phyloP scores from a whole-genome alignment of 2,329 filamentous ascomycete species.

The Fusarium pseudocircinatum region DNA sequence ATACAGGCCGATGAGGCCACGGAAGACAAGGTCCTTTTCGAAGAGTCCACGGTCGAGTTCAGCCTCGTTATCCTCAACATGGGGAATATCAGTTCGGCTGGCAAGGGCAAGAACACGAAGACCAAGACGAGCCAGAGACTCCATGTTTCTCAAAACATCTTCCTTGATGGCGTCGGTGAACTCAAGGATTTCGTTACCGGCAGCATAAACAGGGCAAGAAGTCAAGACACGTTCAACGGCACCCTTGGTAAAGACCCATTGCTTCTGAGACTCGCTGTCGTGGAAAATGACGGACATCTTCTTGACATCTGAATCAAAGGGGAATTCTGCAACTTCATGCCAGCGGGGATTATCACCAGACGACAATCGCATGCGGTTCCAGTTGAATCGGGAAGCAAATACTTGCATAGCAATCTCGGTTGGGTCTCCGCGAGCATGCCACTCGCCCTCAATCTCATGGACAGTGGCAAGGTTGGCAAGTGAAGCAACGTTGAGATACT shows the following conservation, averaged over 20 bases:
- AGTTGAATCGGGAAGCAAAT: constrained; percentile 74
- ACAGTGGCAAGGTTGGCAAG: constrained; percentile 73
- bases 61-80: constrained; percentile 49
- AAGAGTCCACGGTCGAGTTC: constrained; percentile 63
- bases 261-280: constrained; percentile 50
- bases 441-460: constrained; percentile 62
- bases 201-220: constrained; percentile 65
- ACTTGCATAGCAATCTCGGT: constrained; percentile 78
- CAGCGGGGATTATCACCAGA: constrained; percentile 61
- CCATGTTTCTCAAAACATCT: constrained; percentile 73
- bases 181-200: constrained; percentile 54
- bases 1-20: constrained; percentile 77
- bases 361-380: constrained; percentile 64
- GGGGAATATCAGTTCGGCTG: constrained; percentile 55
- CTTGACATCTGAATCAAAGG: constrained; percentile 79
- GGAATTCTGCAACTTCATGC: constrained; percentile 72
- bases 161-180: constrained; percentile 64
- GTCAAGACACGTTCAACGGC: constrained; percentile 76
- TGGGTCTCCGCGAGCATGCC: constrained; percentile 73
- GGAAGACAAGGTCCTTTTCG: constrained; percentile 71
- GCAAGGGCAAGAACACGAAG: constrained; percentile 76
- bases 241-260: constrained; percentile 69
- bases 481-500: constrained; percentile 70
- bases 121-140: constrained; percentile 71
- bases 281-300: constrained; percentile 79